Base-by-base conservation (phyloP, 768 basidiomycete species). In the Podaxis sp. region DNA sequence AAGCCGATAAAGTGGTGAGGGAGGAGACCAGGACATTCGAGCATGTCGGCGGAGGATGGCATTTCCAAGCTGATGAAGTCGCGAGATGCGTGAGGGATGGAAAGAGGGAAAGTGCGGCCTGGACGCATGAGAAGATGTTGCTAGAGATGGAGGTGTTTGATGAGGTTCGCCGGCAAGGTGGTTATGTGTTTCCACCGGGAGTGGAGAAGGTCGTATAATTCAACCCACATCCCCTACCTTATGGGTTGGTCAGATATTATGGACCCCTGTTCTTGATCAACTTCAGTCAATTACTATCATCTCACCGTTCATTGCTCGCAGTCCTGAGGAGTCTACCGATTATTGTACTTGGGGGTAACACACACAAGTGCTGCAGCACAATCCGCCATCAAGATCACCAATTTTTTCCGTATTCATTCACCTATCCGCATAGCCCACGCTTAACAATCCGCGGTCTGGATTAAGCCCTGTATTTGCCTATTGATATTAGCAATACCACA, bases 61-160 rank as follows among this genome's bases (percentile, higher is more conserved):
- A 92, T 72, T 96, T 88, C 74, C 84, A 95, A 73, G 93, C 93
- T 2, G 94, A 96, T 68, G 93, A 95, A 64, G 92, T 93, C 11
- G 93, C 91, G 17, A 75, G 91, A 53, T 92, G 89, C 69, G 77
- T 93, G 22, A 75, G 86, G 42, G 88, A 88, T 57, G 89, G 89
- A 2, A 91, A 88, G 78, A 75, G 76, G 26, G 87, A 95, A 75
- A 93, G 92, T 68, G 79, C 79, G 3, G 68, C 86, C 36, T 94
- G 93, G 91, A 82, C 87, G 1, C 89, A 89, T 67, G 84, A 87
- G 48, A 93, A 94, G 77, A 94, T 89, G 69, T 68, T 90, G 68
- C 68, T 95, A 64, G 85, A 89, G 65, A 95, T 95, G 88, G 79
- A 85, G 33, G 85, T 94, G 59, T 95, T 96, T 69, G 95, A 96